Evolutionary conservation across 352 stramenopile species (phyloP), one percentile per base, ranked within the genome.

Genomic region (Phytophthora aleatoria): DNA sequence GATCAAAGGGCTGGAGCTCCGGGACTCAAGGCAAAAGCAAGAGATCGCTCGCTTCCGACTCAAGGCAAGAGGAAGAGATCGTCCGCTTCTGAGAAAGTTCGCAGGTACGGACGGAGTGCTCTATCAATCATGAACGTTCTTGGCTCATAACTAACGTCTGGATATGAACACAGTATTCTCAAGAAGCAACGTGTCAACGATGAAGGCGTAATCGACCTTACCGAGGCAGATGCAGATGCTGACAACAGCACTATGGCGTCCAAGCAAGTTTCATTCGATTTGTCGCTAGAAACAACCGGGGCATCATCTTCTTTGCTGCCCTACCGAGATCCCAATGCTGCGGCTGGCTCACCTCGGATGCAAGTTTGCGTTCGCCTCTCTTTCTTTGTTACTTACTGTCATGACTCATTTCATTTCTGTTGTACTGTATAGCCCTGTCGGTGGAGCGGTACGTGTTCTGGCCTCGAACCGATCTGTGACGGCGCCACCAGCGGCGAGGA

Each of bases 261-360:
- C 27, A 92, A 91, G 71, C 82, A 91, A 68, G 82, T 93, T 2
- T 90, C 81, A 16, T 91, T 93, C 56, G 71, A 88, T 68, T 49
- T 76, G 36, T 69, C 68, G 12, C 41, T 61, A 59, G 60, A 47
- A 47, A 50, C 47, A 3, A 60, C 52, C 38, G 57, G 45, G 20
- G 15, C 60, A 13, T 50, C 59, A 31, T n/a, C 50, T 50, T 60
- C 48, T 36, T 49, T 50, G 16, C 20, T 67, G 30, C 55, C 75
- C 8, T 66, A 66, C 5, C 71, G 69, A 31, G 63, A 81, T 50
- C 62, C 74, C 39, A 73, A 53, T 33, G 64, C 38, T 9, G 60
- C 68, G 1, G 56, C 71, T 26, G 64, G 28, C 15, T 69, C 65
- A 7, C 52, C 58, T 62, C 73, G 77, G 62, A 68, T 85, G 83